Conservation (phyloP, 2,329 filamentous ascomycete species). For the Talaromyces pinophilus region DNA sequence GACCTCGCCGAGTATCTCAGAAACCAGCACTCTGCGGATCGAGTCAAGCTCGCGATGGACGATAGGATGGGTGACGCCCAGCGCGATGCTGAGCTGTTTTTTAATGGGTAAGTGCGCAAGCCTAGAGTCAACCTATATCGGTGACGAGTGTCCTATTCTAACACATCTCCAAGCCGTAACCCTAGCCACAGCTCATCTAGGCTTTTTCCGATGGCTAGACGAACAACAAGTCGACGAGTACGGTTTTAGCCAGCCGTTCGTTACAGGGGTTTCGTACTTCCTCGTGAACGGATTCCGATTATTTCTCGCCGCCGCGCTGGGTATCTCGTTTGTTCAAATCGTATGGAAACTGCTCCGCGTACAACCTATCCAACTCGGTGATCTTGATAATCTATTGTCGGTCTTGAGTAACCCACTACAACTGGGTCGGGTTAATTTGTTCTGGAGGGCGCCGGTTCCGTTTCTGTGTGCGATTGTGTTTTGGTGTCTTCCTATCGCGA, state of each 20-base stretch:
- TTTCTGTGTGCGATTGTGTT: conserved; percentile 18
- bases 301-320: conserved; percentile 18
- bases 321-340: conserved; percentile 20
- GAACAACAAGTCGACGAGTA: background rate
- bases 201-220: conserved; percentile 16
- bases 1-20: background rate
- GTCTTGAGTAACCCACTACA: conserved; percentile 14
- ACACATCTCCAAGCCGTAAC: conserved; percentile 8
- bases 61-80: conserved; percentile 19
- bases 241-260: conserved; percentile 10
- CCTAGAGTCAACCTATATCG: background rate
- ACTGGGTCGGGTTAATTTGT: conserved; percentile 7
- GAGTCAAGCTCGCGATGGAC: conserved; percentile 16
- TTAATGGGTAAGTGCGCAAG: conserved; percentile 8
- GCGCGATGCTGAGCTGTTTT: conserved; percentile 13
- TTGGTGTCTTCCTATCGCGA: conserved; percentile 20
- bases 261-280: conserved; percentile 13
- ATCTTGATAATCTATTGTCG: conserved; percentile 14
- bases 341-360: conserved; percentile 15
- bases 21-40: background rate
- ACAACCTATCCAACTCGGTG: conserved; percentile 2
- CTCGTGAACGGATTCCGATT: conserved; percentile 18
- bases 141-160: background rate
- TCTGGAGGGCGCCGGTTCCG: conserved; percentile 12
- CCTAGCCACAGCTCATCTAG: conserved; percentile 16